These are phyloP conservation scores for Boletus subcaerulescens DNA, from an alignment of 768 basidiomycete species.

Conservation along the genomic window DNA sequence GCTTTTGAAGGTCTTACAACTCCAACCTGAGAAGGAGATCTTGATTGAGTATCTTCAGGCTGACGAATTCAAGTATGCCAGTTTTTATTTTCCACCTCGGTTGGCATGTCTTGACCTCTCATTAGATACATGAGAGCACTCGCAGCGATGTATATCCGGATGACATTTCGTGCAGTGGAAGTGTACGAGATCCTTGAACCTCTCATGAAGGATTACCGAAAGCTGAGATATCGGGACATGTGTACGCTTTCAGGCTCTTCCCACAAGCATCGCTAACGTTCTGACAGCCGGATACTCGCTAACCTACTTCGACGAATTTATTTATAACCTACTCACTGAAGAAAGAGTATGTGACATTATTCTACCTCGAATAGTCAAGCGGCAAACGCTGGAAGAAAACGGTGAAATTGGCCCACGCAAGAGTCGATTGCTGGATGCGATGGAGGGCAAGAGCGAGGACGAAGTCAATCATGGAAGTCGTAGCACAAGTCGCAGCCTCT, in stretches of 20 bases:
- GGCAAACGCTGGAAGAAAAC: conserved; percentile 86
- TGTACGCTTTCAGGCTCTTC: conserved; percentile 44
- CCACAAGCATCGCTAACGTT: neutral
- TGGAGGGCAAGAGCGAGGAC: conserved; percentile 69
- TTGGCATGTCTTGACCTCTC: neutral
- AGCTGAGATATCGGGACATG: conserved; percentile 77
- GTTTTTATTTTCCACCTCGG: neutral
- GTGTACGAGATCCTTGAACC: conserved; percentile 95
- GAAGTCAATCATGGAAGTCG: conserved; percentile 42
- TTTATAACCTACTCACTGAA: conserved; percentile 77
- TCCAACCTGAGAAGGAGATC: conserved; percentile 98
- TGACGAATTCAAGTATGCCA: conserved; percentile 96
- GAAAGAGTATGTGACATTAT: conserved; percentile 97
- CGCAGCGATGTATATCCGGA: conserved; percentile 89
- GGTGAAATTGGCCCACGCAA: conserved; percentile 84
- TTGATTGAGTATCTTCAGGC: conserved; percentile 91
- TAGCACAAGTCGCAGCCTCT: conserved; percentile 28
- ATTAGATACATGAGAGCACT: conserved; percentile 88
- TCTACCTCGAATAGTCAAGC: conserved; percentile 82
- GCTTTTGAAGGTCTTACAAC: conserved; percentile 89
- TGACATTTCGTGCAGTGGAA: conserved; percentile 89
- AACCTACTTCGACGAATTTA: conserved; percentile 89
- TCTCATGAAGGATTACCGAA: conserved; percentile 89
- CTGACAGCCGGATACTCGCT: conserved; percentile 76
- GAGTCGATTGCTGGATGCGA: conserved; percentile 82